phyloP scores from a whole-genome alignment of 169 alveolate species.

The Plasmodium chabaudi region DNA sequence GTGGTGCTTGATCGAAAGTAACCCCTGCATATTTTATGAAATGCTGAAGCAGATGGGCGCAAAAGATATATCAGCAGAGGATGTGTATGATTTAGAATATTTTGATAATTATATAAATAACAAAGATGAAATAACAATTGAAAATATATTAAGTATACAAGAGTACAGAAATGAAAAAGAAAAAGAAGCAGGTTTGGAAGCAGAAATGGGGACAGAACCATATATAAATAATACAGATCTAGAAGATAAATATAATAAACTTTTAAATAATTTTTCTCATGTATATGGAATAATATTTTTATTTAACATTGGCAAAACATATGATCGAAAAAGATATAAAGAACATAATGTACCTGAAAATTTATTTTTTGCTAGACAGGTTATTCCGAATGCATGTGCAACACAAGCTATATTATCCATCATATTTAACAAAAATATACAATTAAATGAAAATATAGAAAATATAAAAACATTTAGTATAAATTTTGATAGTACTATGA shows the following conservation, averaged over 20 bases:
- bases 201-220: neutral
- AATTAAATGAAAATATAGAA: constrained; percentile 81
- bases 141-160: constrained; percentile 22
- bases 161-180: constrained; percentile 24
- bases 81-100: constrained; percentile 82
- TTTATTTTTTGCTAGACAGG: constrained; percentile 93
- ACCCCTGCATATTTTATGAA: constrained; percentile 94
- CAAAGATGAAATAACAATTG: constrained; percentile 19
- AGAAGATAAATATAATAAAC: constrained; percentile 78
- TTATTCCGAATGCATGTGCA: constrained; percentile 94
- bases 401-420: constrained; percentile 93
- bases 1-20: constrained; percentile 93
- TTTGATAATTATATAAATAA: constrained; percentile 60
- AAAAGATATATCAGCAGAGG: constrained; percentile 90
- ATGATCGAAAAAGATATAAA: constrained; percentile 68
- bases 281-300: constrained; percentile 92
- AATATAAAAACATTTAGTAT: constrained; percentile 86
- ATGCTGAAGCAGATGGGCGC: constrained; percentile 91
- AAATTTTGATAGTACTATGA: constrained; percentile 87
- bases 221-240: constrained; percentile 39
- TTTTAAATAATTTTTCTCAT: constrained; percentile 67
- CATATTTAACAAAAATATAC: constrained; percentile 83
- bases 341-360: constrained; percentile 75
- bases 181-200: neutral
- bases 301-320: constrained; percentile 85